Base-by-base conservation (phyloP, 257 asterid species). In the Euphrasia confusa region DNA sequence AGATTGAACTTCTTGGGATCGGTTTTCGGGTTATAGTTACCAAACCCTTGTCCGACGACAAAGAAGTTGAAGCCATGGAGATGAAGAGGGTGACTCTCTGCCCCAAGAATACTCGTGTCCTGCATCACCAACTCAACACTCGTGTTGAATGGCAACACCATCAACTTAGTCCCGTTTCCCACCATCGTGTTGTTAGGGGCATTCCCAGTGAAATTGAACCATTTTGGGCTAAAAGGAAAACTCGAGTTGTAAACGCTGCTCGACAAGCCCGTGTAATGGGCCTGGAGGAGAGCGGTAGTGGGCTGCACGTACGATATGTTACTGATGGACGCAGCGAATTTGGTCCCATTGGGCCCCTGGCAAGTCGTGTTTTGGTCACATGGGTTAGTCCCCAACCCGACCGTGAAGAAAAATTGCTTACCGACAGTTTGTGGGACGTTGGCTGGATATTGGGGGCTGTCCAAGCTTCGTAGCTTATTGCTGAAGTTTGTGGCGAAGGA, bases 81-180 rank as follows among this genome's bases (percentile, higher is more conserved):
- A 75, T 81, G 87, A 14, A 81, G 71, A 5, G 87, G 87, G 49
- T 78, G 87, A 21, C 75, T 72, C 61, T 72, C 80, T 0, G 77
- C 80, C 0, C 76, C 73, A 42, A 81, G 76, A 54, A 75, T 75
- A 18, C 71, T 73, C 0, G 87, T 81, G 35, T 74, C 80, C 67
- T 81, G 84, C 64, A 81, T 44, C 18, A 81, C 80, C 3, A 78
- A 4, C 77, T 81, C 84, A 28, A 81, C 87, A 0, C 69, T 76
- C 0, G 77, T 50, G 59, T 71, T 71, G 9, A 18, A 73, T 7
- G 37, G 7, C 50, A 80, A 13, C 2, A 67, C 71, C 72, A 62
- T 62, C 2, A 75, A 61, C 18, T 74, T 47, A 2, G 86, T 72
- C 49, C 71, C 81, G 26, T 69, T 72, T 17, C 58, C 60, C 30